Conservation (phyloP, 495 filamentous ascomycete genomes). For the Xylaria sp. region DNA sequence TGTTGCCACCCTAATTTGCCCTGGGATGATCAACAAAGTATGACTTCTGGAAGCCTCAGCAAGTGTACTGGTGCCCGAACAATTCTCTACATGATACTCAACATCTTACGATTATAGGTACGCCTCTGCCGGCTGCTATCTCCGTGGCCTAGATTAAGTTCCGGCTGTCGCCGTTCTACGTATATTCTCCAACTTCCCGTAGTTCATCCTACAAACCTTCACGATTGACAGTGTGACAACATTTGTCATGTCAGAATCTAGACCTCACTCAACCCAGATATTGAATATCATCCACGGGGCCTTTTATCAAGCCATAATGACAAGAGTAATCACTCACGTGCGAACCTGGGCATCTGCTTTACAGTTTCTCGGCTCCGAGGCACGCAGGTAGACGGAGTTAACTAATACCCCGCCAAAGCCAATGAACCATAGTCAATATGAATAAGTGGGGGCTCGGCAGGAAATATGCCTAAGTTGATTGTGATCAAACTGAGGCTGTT, state of each 20-base stretch:
- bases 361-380: conserved; percentile 22
- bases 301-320: conserved; percentile 2
- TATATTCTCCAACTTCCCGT: not conserved
- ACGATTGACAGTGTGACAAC: not conserved
- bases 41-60: not conserved
- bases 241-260: not conserved
- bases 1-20: not conserved
- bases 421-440: conserved; percentile 7
- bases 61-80: not conserved
- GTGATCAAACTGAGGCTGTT: not conserved
- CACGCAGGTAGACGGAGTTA: conserved; percentile 20
- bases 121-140: not conserved
- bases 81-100: not conserved
- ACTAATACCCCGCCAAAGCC: not conserved
- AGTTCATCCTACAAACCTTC: not conserved
- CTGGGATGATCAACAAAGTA: not conserved
- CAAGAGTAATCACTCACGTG: conserved; percentile 1
- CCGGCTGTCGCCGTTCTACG: not conserved
- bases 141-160: not conserved
- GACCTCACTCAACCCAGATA: not conserved
- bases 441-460: not conserved
- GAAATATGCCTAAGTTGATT: not conserved
- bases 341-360: not conserved
- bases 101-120: not conserved
- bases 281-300: not conserved